Base-by-base conservation (phyloP, 306 rosid species). In the Urtica urens region DNA sequence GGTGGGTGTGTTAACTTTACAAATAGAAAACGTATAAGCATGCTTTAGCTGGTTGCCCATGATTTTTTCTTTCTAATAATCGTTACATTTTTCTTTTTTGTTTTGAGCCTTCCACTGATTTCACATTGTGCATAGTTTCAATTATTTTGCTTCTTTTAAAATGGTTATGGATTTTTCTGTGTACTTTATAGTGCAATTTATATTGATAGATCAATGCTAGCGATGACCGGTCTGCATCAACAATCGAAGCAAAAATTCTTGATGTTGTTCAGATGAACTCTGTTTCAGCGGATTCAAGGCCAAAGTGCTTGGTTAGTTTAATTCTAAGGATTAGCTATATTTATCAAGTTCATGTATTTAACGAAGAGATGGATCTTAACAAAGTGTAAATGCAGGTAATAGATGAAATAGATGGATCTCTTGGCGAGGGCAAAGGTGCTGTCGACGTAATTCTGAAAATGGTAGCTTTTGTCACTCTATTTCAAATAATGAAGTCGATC, bases 341-440 rank as follows among this genome's bases (percentile, higher is more conserved):
- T 17, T 31, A 33, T 27, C 45, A 28, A 57, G 48, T 21, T 7
- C 37, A 43, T 13, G 33, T 14, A 49, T 27, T 44, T 37, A 62
- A 21, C 1, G 57, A 41, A 38, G 55, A 16, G 4, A 50, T 38
- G 49, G 10, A 50, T 31, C 4, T 13, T 13, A 21, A 48, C 57
- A 21, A 7, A 35, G 26, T 26, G 48, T 16, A 64, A 46, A 53
- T 46, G 29, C 63, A 88, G 96, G 86, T 88, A 65, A 69, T 88
- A 68, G 96, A 88, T 65, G 95, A 88, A 78, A 88, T 88, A 67
- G 96, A 88, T 66, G 96, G 96, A 53, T 79, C 95, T 20, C 96
- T 88, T 47, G 72, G 80, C 27, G 96, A 88, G 43, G 96, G 96
- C 29, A 88, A 81, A 66, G 96, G 96, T 58, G 96, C 93, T n/a